Conservation (phyloP, 1,139 yeast genomes). For the Eremothecium cymbalariae region DNA sequence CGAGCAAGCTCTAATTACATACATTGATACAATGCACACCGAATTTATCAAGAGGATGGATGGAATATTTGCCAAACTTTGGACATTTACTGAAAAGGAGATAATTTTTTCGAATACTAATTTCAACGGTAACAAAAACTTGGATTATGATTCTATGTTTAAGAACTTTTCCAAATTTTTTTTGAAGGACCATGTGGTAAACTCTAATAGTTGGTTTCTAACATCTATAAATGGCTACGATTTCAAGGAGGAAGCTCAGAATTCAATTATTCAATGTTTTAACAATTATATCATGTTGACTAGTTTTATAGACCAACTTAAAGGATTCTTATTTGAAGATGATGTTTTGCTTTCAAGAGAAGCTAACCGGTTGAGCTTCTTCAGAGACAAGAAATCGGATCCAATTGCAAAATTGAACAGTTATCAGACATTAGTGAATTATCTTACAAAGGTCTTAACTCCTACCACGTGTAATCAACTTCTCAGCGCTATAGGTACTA, state of each 20-base stretch:
- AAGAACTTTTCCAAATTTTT: slow-evolving; percentile 14
- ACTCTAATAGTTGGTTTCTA: slow-evolving; percentile 23
- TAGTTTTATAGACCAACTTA: slow-evolving; percentile 6
- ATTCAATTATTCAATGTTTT: slow-evolving; percentile 11
- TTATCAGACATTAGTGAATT: slow-evolving; percentile 15
- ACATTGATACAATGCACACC: slow-evolving; percentile 24
- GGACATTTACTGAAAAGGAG: slow-evolving; percentile 16
- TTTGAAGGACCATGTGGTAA: slow-evolving; percentile 17
- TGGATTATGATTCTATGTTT: slow-evolving; percentile 18
- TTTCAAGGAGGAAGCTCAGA: slow-evolving; percentile 19
- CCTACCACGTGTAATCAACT: slow-evolving; percentile 9
- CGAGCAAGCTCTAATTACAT: slow-evolving; percentile 23
- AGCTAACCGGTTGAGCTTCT: background rate
- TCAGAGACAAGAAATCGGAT: background rate
- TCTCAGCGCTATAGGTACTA: slow-evolving; percentile 16
- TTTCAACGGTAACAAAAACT: too few species aligned
- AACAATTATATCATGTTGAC: slow-evolving; percentile 6
- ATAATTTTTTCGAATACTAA: slow-evolving; percentile 14
- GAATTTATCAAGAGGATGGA: slow-evolving; percentile 17
- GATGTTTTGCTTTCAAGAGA: background rate
- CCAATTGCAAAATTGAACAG: slow-evolving; percentile 12
- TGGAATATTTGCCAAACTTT: slow-evolving; percentile 19
- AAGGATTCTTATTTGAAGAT: slow-evolving; percentile 6
- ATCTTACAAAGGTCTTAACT: slow-evolving; percentile 12
- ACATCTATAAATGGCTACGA: slow-evolving; percentile 20